These are phyloP conservation scores for Nakazawaea populi DNA, from an alignment of 805 yeast species.

Conservation along the genomic window DNA sequence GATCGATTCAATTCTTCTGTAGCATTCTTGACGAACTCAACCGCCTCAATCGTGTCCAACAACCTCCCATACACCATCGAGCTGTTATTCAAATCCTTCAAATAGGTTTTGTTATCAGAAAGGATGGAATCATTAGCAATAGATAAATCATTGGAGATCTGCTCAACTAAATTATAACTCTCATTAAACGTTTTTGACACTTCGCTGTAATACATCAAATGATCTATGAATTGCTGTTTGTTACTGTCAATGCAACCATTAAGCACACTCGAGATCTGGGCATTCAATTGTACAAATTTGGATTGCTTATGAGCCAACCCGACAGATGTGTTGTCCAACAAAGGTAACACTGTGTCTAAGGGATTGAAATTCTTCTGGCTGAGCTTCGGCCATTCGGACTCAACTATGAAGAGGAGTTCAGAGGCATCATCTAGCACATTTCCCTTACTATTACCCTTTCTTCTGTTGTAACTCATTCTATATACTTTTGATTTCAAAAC, in stretches of 20 bases:
- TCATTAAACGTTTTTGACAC: slow-evolving; percentile 59
- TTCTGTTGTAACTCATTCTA: neutral
- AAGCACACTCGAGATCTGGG: slow-evolving; percentile 49
- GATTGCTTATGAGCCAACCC: slow-evolving; percentile 73
- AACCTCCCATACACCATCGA: slow-evolving; percentile 59
- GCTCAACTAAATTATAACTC: slow-evolving; percentile 28
- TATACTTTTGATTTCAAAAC: too few species aligned
- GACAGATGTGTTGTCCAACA: slow-evolving; percentile 84
- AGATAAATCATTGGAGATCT: slow-evolving; percentile 37
- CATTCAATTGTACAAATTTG: slow-evolving; percentile 60
- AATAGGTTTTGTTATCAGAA: slow-evolving; percentile 47
- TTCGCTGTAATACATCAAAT: slow-evolving; percentile 77
- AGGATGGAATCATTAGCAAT: slow-evolving; percentile 49
- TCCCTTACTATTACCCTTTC: neutral
- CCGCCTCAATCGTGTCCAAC: slow-evolving; percentile 63
- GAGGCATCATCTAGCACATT: slow-evolving; percentile 6
- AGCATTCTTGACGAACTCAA: slow-evolving; percentile 51
- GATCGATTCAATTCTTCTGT: slow-evolving; percentile 61
- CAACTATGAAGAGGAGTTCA: slow-evolving; percentile 19
- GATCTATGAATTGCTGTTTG: slow-evolving; percentile 77
- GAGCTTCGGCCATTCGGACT: slow-evolving; percentile 44
- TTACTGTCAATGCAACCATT: slow-evolving; percentile 73
- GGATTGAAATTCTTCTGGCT: slow-evolving; percentile 62
- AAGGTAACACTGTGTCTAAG: slow-evolving; percentile 74
- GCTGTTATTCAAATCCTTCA: slow-evolving; percentile 60